Percentiles rank a stretch among this genome's conserved stretches.
Evolutionary conservation across 2,329 filamentous ascomycete species (phyloP).

Genomic region (Diaporthe citrichinensis): DNA sequence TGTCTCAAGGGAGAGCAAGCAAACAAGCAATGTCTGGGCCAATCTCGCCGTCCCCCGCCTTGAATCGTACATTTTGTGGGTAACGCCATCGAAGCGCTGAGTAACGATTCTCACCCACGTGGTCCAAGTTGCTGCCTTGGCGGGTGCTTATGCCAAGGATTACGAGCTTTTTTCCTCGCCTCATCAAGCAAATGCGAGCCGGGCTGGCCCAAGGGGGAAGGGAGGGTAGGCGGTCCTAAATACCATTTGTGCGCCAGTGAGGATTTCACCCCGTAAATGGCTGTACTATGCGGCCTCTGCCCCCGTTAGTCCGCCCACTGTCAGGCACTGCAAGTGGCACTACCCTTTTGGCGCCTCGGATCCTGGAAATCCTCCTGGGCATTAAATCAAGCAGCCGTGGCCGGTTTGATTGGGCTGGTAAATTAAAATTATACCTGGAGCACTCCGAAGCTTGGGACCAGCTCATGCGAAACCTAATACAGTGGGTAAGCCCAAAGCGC

Average conservation of each 20-base stretch:
- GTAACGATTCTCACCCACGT: conserved; percentile 17
- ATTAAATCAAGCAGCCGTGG: neutral
- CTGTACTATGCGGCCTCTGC: neutral
- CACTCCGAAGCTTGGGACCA: neutral
- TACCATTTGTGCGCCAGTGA: too few relatives aligned
- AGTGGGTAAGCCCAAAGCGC: conserved; percentile 10
- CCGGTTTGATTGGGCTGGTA: conserved; percentile 11
- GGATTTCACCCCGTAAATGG: neutral
- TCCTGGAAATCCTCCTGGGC: neutral
- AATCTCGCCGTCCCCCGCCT: neutral
- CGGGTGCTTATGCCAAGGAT: conserved; percentile 23
- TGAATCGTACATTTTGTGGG: neutral
- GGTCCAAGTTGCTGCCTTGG: conserved; percentile 18
- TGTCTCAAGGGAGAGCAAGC: neutral
- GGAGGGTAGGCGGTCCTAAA: neutral
- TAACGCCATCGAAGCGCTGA: neutral
- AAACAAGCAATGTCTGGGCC: neutral
- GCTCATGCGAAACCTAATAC: conserved; percentile 18
- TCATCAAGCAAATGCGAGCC: neutral
- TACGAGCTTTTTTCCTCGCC: neutral
- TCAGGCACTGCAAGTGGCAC: neutral
- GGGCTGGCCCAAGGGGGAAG: neutral
- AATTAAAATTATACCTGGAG: conserved; percentile 21
- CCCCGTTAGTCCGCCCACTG: neutral
- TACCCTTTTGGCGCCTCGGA: neutral